Percentiles rank a stretch among this genome's conserved stretches.
These are phyloP conservation scores for Colletotrichum orchidophilum DNA, from an alignment of 2,329 filamentous ascomycete genomes.

Conservation along the genomic window DNA sequence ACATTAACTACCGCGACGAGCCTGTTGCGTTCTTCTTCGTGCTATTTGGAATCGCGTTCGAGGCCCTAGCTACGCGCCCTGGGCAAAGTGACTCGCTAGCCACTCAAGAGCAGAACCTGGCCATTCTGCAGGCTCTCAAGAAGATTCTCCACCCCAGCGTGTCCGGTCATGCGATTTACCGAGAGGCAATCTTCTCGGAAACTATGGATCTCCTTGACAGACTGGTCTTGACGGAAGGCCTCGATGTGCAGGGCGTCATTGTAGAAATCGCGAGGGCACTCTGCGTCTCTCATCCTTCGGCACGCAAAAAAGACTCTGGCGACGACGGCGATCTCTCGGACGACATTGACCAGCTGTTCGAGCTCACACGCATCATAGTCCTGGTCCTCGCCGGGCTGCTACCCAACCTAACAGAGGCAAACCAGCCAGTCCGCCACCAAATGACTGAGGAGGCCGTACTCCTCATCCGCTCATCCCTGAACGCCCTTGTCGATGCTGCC, in stretches of 20 bases:
- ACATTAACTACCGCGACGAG: slow-evolving; percentile 98
- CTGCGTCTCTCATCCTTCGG: slow-evolving; percentile 91
- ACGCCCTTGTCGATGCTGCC: slow-evolving; percentile 91
- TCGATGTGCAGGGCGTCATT: slow-evolving; percentile 90
- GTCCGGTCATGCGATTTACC: slow-evolving; percentile 95
- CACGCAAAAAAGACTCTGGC: slow-evolving; percentile 71
- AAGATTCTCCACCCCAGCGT: slow-evolving; percentile 96
- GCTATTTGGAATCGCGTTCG: slow-evolving; percentile 94
- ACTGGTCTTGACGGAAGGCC: slow-evolving; percentile 88
- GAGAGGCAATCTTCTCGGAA: slow-evolving; percentile 94
- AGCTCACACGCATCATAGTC: slow-evolving; percentile 95
- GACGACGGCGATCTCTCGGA: slow-evolving; percentile 87
- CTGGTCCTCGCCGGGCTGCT: slow-evolving; percentile 88
- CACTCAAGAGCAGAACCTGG: slow-evolving; percentile 81
- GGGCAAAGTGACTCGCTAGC: slow-evolving; percentile 72
- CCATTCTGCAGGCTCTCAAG: slow-evolving; percentile 89
- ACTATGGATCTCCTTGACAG: slow-evolving; percentile 96
- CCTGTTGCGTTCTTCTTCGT: slow-evolving; percentile 99
- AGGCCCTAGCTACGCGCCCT: slow-evolving; percentile 87
- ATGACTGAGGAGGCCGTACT: slow-evolving; percentile 88
- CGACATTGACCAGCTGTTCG: slow-evolving; percentile 97
- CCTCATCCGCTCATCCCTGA: slow-evolving; percentile 81
- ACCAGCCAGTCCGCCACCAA: slow-evolving; percentile 74
- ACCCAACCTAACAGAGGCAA: slow-evolving; percentile 79
- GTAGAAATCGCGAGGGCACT: slow-evolving; percentile 92